A percentile compares a stretch with the other conserved stretches of the same genome.
phyloP scores from a whole-genome alignment of 129 eudicot genomes.

The Glebionis coronaria region DNA sequence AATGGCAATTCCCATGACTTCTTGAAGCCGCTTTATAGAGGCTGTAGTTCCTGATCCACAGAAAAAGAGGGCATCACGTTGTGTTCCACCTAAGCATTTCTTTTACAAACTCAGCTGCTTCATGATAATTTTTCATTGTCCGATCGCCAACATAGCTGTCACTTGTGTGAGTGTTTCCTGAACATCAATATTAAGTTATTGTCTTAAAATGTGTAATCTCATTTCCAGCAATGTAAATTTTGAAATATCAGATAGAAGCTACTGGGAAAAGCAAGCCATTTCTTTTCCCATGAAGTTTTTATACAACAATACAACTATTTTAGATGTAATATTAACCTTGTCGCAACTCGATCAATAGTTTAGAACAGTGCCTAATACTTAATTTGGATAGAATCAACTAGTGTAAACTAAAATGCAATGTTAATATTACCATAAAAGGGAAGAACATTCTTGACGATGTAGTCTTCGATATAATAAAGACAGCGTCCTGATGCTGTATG shows the following conservation, averaged over 20 bases:
- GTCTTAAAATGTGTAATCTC: too few relatives aligned
- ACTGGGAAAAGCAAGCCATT: too few relatives aligned
- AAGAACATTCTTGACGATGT: slow-evolving; percentile 47
- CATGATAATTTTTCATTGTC: slow-evolving; percentile 46
- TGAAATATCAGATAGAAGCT: too few relatives aligned
- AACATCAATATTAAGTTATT: too few relatives aligned
- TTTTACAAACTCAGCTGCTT: slow-evolving; percentile 54
- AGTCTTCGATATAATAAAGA: slow-evolving; percentile 62
- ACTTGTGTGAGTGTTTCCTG: slow-evolving; percentile 79
- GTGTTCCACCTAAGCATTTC: slow-evolving; percentile 64
- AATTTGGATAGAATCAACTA: too few relatives aligned
- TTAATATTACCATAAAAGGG: slow-evolving; percentile 63
- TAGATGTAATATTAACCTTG: too few relatives aligned
- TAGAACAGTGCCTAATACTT: too few relatives aligned
- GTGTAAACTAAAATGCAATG: neutral
- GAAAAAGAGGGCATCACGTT: slow-evolving; percentile 57
- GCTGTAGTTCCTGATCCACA: slow-evolving; percentile 87
- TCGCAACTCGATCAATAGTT: too few relatives aligned
- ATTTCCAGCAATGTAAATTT: too few relatives aligned
- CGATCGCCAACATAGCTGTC: too few relatives aligned
- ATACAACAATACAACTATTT: too few relatives aligned
- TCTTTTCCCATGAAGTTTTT: too few relatives aligned
- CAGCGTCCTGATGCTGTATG: slow-evolving; percentile 77
- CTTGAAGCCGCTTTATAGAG: slow-evolving; percentile 79
- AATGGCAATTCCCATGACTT: slow-evolving; percentile 60